Conservation (phyloP, 148 eudicot genomes). For the Polygonum aviculare region DNA sequence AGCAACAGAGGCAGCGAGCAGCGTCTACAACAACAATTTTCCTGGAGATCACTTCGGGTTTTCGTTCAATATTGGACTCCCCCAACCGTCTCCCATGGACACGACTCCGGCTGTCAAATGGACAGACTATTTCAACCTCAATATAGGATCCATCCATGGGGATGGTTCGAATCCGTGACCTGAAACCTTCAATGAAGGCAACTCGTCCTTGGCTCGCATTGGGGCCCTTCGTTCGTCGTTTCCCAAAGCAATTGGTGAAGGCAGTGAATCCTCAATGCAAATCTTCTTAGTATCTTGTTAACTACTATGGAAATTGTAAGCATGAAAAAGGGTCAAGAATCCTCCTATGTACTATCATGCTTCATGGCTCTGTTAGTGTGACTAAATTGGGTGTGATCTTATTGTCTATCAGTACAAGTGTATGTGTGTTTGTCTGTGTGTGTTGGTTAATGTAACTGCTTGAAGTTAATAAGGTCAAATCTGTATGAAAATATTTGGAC, state of each 20-base stretch:
- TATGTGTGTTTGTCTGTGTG: background rate
- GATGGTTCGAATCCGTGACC: background rate
- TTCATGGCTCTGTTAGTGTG: background rate
- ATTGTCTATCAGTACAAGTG: background rate
- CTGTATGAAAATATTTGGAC: no score
- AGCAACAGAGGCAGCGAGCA: constrained; percentile 31
- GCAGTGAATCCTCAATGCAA: constrained; percentile 2
- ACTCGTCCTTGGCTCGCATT: constrained; percentile 6
- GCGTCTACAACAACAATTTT: constrained; percentile 14
- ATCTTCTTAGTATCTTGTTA: background rate
- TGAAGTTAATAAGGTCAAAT: background rate
- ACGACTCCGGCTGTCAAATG: background rate
- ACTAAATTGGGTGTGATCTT: background rate
- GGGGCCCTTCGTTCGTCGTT: constrained; percentile 1
- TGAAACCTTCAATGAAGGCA: background rate
- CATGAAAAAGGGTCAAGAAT: background rate
- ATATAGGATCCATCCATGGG: background rate
- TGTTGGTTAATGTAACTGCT: background rate
- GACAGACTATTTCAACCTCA: background rate
- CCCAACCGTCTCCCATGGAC: constrained; percentile 6
- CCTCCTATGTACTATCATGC: background rate
- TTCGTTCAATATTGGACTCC: constrained; percentile 17
- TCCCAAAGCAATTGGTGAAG: background rate
- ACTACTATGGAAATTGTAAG: background rate
- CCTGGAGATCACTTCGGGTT: constrained; percentile 11